These are phyloP conservation scores for Termitomyces sp. DNA, from an alignment of 768 basidiomycete genomes.

Conservation along the genomic window DNA sequence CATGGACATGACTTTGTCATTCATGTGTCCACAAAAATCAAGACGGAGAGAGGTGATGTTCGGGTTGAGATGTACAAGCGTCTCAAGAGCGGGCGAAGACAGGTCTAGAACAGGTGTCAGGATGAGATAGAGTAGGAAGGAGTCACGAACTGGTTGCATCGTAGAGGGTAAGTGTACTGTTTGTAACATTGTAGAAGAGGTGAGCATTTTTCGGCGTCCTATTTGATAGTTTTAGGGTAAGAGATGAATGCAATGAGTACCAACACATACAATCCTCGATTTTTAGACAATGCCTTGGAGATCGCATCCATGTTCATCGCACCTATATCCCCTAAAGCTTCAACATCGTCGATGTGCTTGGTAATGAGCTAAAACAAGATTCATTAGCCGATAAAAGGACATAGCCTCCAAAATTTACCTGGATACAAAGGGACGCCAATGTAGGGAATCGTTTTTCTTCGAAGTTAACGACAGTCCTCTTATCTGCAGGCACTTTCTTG, in stretches of 20 bases:
- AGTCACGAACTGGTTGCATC: constrained; percentile 78
- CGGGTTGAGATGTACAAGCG: constrained; percentile 78
- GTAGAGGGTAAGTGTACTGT: constrained; percentile 66
- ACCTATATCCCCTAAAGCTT: constrained; percentile 85
- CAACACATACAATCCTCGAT: constrained; percentile 69
- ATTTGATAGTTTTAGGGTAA: background rate
- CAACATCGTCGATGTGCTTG: constrained; percentile 83
- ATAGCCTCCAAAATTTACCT: constrained; percentile 33
- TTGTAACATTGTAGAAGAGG: constrained; percentile 76
- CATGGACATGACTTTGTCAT: constrained; percentile 48
- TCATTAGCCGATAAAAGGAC: background rate
- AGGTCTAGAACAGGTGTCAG: constrained; percentile 44
- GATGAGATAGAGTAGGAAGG: background rate
- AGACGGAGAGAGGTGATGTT: constrained; percentile 75
- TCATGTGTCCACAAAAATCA: constrained; percentile 81
- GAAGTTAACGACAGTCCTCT: constrained; percentile 59
- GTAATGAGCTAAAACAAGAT: constrained; percentile 58
- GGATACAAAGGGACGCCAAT: constrained; percentile 76
- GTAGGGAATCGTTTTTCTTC: constrained; percentile 67
- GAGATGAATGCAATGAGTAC: constrained; percentile 5
- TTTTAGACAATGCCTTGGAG: constrained; percentile 75
- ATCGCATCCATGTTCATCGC: constrained; percentile 79
- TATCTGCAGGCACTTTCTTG: constrained; percentile 59
- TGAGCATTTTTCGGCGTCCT: constrained; percentile 77
- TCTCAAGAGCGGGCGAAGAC: constrained; percentile 54